A percentile compares a stretch with the other conserved stretches of the same genome.
Conservation (phyloP, 345 rosid species). For the Microcos paniculata region DNA sequence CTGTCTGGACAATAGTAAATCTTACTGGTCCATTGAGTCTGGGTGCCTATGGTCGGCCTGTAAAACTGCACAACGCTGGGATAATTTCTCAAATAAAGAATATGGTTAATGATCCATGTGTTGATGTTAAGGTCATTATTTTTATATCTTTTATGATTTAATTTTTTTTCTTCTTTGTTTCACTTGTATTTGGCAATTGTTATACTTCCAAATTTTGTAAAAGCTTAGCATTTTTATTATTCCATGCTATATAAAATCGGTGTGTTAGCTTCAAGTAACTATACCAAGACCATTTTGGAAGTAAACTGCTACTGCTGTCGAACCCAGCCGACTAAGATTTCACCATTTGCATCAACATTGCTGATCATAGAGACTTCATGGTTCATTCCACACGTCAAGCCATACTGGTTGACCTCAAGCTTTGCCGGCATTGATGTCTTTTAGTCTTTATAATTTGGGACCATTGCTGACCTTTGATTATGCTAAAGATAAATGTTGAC, state of each 20-base stretch:
- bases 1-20: slow-evolving; percentile 78
- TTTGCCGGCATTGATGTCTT: too few species aligned
- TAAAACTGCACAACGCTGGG: slow-evolving; percentile 55
- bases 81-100: slow-evolving; percentile 60
- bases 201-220: background rate
- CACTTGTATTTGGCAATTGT: slow-evolving; percentile 31
- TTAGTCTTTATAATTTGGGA: too few species aligned
- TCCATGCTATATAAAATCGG: slow-evolving; percentile 34
- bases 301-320: too few species aligned
- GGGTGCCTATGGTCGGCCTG: slow-evolving; percentile 58
- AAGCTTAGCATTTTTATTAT: slow-evolving; percentile 20
- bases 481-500: background rate
- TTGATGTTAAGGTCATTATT: slow-evolving; percentile 78
- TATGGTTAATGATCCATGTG: slow-evolving; percentile 83
- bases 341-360: too few species aligned
- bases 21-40: slow-evolving; percentile 64
- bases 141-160: slow-evolving; percentile 8
- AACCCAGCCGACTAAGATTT: too few species aligned
- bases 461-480: too few species aligned
- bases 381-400: too few species aligned
- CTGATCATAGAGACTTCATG: too few species aligned
- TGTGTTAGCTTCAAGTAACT: too few species aligned
- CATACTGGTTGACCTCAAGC: too few species aligned
- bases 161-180: slow-evolving; percentile 4
- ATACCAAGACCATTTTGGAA: too few species aligned